Percentiles rank a stretch among this genome's conserved stretches.
Conservation (phyloP, 2,329 filamentous ascomycete species). For the Trichoderma sp. region DNA sequence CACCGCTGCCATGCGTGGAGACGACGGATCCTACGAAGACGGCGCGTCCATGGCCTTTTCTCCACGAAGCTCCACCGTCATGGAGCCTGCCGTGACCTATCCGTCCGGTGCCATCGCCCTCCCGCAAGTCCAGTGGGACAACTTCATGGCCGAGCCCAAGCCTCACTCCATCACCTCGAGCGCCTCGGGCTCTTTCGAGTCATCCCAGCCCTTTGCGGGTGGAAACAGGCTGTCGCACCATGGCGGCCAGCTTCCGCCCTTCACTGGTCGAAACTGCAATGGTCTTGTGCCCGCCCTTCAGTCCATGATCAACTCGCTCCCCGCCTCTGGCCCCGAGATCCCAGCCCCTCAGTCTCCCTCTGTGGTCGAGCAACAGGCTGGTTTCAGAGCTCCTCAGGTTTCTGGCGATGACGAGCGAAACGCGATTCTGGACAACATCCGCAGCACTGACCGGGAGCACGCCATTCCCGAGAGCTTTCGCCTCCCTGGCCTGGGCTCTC, state of each 20-base stretch:
- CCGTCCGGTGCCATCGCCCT: constrained; percentile 75
- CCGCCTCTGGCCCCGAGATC: constrained; percentile 65
- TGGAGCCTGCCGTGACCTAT: constrained; percentile 76
- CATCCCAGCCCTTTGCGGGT: constrained; percentile 60
- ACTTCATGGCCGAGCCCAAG: constrained; percentile 76
- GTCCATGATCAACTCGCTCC: constrained; percentile 69
- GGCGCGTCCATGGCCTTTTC: constrained; percentile 67
- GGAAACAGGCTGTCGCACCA: constrained; percentile 56
- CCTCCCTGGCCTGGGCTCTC: constrained; percentile 71
- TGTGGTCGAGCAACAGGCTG: constrained; percentile 64
- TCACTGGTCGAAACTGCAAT: constrained; percentile 61
- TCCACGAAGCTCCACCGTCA: constrained; percentile 65
- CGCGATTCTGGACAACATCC: constrained; percentile 81
- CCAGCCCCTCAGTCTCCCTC: constrained; percentile 72
- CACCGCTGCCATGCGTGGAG: constrained; percentile 64
- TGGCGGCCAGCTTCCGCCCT: constrained; percentile 61
- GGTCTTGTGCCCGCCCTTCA: constrained; percentile 63
- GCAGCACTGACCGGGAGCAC: constrained; percentile 73
- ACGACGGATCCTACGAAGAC: constrained; percentile 54
- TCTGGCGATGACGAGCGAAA: constrained; percentile 80
- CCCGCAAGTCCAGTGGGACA: constrained; percentile 88
- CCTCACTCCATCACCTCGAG: constrained; percentile 69
- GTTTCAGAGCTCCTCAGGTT: constrained; percentile 73
- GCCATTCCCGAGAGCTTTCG: constrained; percentile 86
- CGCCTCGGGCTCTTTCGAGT: constrained; percentile 64